A percentile compares a stretch with the other conserved stretches of the same genome.
phyloP scores from a whole-genome alignment of 1,139 yeast species.

The Fermentozyma sake region DNA sequence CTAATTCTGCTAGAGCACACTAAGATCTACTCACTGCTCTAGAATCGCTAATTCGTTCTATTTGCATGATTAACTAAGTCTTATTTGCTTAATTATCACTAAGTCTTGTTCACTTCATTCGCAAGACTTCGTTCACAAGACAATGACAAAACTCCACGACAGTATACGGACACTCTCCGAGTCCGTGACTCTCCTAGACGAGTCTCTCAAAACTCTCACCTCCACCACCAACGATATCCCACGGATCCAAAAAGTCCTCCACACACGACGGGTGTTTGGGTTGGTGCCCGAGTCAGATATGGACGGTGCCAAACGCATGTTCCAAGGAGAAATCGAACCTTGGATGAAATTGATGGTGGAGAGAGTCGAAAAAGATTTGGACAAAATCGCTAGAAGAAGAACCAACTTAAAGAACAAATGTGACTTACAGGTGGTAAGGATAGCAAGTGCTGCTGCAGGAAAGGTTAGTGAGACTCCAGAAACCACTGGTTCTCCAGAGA shows the following conservation, averaged over 20 bases:
- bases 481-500: constrained; percentile 2
- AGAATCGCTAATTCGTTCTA: no score
- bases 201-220: constrained; percentile 26
- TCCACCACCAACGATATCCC: constrained; percentile 32
- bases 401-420: constrained; percentile 26
- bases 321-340: constrained; percentile 30
- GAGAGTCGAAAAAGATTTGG: constrained; percentile 12
- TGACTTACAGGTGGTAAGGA: constrained; percentile 30
- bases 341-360: constrained; percentile 13
- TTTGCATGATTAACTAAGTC: no score
- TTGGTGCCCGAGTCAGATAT: constrained; percentile 40
- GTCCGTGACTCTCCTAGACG: constrained; percentile 27
- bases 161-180: constrained; percentile 29
- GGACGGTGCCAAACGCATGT: constrained; percentile 30
- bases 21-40: no score
- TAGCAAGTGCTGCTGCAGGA: constrained; percentile 19
- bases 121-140: no score
- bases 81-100: no score
- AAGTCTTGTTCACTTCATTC: no score
- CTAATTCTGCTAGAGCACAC: no score
- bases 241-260: constrained; percentile 28
- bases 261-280: constrained; percentile 37
- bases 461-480: constrained; percentile 1
- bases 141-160: no score
- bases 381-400: constrained; percentile 19